Conservation (phyloP, 2,329 filamentous ascomycete genomes). For the Penicillium oxalicum region DNA sequence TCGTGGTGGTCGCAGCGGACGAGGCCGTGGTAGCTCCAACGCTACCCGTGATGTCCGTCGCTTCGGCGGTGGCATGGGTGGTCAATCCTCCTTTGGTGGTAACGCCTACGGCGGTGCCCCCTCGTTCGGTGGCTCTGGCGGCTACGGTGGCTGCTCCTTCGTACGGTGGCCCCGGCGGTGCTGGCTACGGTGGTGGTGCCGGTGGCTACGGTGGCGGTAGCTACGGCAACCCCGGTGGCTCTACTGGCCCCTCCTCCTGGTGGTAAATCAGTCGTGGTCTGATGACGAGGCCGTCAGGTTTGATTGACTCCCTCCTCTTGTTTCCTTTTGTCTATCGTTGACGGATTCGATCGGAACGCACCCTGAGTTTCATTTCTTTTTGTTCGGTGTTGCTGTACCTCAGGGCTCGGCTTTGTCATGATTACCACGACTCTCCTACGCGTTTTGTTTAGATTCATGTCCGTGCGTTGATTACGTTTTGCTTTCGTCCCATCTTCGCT, state of each 20-base stretch:
- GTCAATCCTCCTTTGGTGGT: conserved; percentile 6
- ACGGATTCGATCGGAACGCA: conserved; percentile 38
- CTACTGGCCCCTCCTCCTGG: conserved; percentile 47
- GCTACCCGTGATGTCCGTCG: conserved; percentile 89
- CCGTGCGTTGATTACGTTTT: conserved; percentile 13
- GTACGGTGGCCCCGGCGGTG: conserved; percentile 27
- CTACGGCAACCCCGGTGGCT: conserved; percentile 47
- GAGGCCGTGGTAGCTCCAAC: conserved; percentile 52
- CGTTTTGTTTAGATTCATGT: conserved; percentile 24
- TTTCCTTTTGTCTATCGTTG: conserved; percentile 29
- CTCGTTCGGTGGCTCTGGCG: conserved; percentile 31
- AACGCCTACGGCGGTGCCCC: conserved; percentile 22
- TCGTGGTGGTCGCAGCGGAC: conserved; percentile 65
- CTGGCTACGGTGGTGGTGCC: conserved; percentile 23
- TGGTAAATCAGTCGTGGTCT: conserved; percentile 44
- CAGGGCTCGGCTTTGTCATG: conserved; percentile 41
- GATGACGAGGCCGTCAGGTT: conserved; percentile 36
- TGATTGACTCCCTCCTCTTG: conserved; percentile 33
- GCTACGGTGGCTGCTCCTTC: conserved; percentile 21
- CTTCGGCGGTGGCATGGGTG: conserved; percentile 44
- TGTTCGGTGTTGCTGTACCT: conserved; percentile 23
- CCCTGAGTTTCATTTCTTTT: conserved; percentile 21
- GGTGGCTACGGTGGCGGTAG: conserved; percentile 34
- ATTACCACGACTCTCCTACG: conserved; percentile 38
- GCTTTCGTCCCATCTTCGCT: conserved; percentile 11